These are phyloP conservation scores for Neofusicoccum laricinum DNA, from an alignment of 2,329 filamentous ascomycete species.

Conservation along the genomic window DNA sequence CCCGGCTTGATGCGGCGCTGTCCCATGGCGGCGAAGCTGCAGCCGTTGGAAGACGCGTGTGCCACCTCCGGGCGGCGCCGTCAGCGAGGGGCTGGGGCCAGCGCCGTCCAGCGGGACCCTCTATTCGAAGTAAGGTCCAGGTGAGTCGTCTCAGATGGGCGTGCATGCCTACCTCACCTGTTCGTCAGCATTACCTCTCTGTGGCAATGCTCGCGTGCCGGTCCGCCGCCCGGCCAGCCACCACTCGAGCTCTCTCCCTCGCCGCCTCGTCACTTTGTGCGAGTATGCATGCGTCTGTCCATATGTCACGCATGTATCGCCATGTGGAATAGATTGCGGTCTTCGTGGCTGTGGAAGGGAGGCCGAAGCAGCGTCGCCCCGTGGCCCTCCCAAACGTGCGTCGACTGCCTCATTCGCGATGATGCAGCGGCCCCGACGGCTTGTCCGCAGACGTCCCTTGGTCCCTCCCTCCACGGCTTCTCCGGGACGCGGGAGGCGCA, in stretches of 20 bases:
- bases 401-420: not conserved
- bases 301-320: slow-evolving; percentile 5
- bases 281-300: not conserved
- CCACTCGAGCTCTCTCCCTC: not conserved
- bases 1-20: slow-evolving; percentile 1
- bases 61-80: not conserved
- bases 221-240: not conserved
- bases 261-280: not conserved
- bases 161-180: not conserved
- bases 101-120: not conserved
- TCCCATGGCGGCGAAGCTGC: not conserved
- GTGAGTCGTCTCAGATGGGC: not conserved
- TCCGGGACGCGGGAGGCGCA: not conserved
- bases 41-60: not conserved
- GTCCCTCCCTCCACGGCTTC: not conserved
- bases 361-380: not conserved
- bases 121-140: not conserved
- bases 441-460: not conserved
- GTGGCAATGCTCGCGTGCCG: slow-evolving; percentile 4
- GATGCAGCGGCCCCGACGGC: not conserved
- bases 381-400: not conserved
- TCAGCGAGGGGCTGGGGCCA: slow-evolving; percentile 9
- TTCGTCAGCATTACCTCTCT: not conserved
- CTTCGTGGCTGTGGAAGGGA: not conserved
- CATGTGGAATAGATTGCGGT: slow-evolving; percentile 7